Base-by-base conservation (phyloP, 176 grass and related monocot species). In the Ensete ventricosum region DNA sequence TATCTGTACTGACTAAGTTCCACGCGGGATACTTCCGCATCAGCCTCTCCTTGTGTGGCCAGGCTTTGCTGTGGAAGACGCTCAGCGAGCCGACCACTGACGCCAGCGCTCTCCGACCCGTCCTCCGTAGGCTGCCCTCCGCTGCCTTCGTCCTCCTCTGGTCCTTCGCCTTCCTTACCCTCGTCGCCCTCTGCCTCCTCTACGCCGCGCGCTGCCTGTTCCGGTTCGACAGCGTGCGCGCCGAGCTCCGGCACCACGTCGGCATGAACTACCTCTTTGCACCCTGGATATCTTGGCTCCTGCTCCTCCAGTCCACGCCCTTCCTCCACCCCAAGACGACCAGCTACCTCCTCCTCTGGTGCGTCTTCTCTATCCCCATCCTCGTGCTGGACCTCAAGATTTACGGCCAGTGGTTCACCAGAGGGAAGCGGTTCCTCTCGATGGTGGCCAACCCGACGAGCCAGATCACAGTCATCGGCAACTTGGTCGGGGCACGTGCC, bases 191-290 rank as follows among this genome's bases (percentile, higher is more conserved):
- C 52, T 73, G 71, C 71, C 21, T 73, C 50, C 71, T 73, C 51
- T 73, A 73, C 71, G 71, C 52, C 11, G 21, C 16, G 10, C 71
- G 71, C 51, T 26, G 21, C n/a, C 71, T 69, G 26, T 48, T 69
- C 26, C 29, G 67, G 34, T 85, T 88, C 14, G 82, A 85, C 43
- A 83, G 76, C 13, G 82, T 93, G 3, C 79, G 80, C 0, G 84
- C 84, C 49, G 87, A 93, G 78, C 90, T 85, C 83, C 55, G 76
- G 53, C 91, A 93, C 80, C 91, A 88, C 5, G 81, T 93, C 14
- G 87, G 91, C 7, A 79, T 87, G 77, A 93, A 93, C 82, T 93
- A 90, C 80, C 86, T 93, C 74, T 93, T 88, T 64, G 87, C 84
- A 14, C 91, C 91, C 0, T 93, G 91, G 91, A 90, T 94, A 23